Evolutionary conservation across 305 asterid species (phyloP).

Genomic region (Vinca major): DNA sequence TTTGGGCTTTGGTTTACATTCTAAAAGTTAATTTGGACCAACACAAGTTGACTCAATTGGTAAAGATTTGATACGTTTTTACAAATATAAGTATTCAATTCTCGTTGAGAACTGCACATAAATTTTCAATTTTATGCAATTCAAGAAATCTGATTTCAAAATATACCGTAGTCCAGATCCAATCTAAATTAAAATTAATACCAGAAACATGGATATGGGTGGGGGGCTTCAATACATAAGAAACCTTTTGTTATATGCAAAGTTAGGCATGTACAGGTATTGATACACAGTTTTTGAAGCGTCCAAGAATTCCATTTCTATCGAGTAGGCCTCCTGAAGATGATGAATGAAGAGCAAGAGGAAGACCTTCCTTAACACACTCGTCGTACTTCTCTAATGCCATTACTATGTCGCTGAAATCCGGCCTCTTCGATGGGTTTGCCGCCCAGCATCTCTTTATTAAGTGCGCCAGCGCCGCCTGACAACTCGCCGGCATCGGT

Average conservation of each 20-base stretch:
- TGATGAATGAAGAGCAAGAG: constrained; percentile 48
- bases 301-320: constrained; percentile 50
- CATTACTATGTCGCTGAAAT: constrained; percentile 58
- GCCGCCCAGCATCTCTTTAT: constrained; percentile 81
- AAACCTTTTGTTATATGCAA: neutral
- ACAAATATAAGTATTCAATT: too few relatives aligned
- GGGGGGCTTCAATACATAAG: neutral
- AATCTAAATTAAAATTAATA: neutral
- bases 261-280: constrained; percentile 61
- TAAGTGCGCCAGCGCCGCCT: constrained; percentile 70
- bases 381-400: constrained; percentile 69
- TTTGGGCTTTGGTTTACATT: too few relatives aligned
- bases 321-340: constrained; percentile 24
- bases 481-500: constrained; percentile 76
- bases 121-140: too few relatives aligned
- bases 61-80: too few relatives aligned
- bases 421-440: constrained; percentile 75
- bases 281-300: constrained; percentile 68
- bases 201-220: too few relatives aligned
- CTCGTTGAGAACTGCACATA: too few relatives aligned
- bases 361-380: constrained; percentile 71
- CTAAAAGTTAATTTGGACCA: too few relatives aligned
- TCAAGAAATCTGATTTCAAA: too few relatives aligned
- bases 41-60: too few relatives aligned
- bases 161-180: too few relatives aligned